Evolutionary conservation across 1,284 basidiomycete genomes (phyloP).

Genomic region (Trichosporon sp.): DNA sequence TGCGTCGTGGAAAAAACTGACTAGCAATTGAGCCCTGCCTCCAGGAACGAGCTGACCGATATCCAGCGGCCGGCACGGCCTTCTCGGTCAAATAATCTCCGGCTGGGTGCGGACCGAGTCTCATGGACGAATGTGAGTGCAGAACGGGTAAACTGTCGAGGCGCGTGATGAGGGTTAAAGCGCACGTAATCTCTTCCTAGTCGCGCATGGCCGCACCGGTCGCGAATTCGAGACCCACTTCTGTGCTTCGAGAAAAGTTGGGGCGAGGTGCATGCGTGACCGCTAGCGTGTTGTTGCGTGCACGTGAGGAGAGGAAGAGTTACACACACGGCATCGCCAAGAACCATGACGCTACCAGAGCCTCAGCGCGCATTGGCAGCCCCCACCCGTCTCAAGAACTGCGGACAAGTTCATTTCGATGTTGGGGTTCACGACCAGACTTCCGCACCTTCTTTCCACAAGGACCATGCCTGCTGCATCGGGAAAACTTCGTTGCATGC

Average conservation of each 20-base stretch:
- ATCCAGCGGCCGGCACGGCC: background rate
- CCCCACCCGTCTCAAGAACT: no score
- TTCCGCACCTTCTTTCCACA: no score
- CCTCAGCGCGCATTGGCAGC: no score
- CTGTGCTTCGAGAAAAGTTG: background rate
- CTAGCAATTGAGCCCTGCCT: no score
- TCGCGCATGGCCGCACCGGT: background rate
- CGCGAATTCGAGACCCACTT: background rate
- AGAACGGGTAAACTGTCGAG: background rate
- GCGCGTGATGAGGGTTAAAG: background rate
- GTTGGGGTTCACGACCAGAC: no score
- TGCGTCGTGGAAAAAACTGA: background rate
- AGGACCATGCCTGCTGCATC: no score
- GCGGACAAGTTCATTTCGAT: no score
- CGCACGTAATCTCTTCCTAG: background rate
- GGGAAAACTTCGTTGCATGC: background rate
- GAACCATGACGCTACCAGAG: no score
- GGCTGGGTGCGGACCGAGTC: background rate
- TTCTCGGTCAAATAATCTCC: background rate
- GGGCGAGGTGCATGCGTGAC: background rate
- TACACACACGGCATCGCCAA: no score
- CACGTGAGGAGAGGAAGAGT: background rate
- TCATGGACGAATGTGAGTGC: background rate
- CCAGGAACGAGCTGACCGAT: background rate
- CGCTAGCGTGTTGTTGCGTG: background rate